A percentile compares a stretch with the other conserved stretches of the same genome.
Conservation (phyloP, 129 eudicot species). For the sunflower (Helianthus annuus) region HanXRQr2.0-SUNRISE NC_035449.2:14984393-14984892, state of each 20-base stretch:
- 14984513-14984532: conserved; percentile 25
- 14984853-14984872: too few relatives aligned
- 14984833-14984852: too few relatives aligned
- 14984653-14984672: conserved; percentile 1
- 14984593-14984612: conserved; percentile 98
- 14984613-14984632: conserved; percentile 98
- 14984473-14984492: conserved; percentile 23
- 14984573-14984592: conserved; percentile 80
- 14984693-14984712: conserved; percentile 6
- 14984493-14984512: conserved; percentile 7
- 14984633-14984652: conserved; percentile 55
- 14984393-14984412: too few relatives aligned
- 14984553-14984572: conserved; percentile 39
- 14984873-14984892: too few relatives aligned
- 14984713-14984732: neutral
- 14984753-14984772: too few relatives aligned
- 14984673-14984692: conserved; percentile 9
- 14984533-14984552: conserved; percentile 21
- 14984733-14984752: too few relatives aligned
- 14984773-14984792: too few relatives aligned
- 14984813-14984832: too few relatives aligned
- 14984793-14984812: too few relatives aligned
- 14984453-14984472: conserved; percentile 28
- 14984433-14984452: conserved; percentile 56
- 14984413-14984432: conserved; percentile 66